Conservation (phyloP, 371 early-diverging fungal genomes). For the Mucor velutinosus region DNA sequence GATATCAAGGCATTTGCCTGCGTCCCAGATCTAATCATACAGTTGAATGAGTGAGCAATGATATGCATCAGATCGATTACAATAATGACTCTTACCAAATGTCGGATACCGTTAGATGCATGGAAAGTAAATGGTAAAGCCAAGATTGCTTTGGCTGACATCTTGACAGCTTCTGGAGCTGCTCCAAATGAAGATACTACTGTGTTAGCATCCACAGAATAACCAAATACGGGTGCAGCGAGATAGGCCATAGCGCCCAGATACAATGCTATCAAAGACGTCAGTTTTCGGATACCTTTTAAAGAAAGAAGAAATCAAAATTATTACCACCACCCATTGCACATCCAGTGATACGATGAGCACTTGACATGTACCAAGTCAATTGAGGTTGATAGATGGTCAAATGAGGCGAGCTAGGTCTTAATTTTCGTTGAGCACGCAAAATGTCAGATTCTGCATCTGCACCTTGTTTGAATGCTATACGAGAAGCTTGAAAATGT, state of each 20-base stretch:
- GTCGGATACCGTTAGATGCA: constrained; percentile 76
- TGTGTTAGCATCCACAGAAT: constrained; percentile 58
- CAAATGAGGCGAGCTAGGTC: constrained; percentile 78
- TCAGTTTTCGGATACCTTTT: too few relatives aligned
- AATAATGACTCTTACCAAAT: constrained; percentile 53
- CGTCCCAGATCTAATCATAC: constrained; percentile 71
- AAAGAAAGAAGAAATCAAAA: too few relatives aligned
- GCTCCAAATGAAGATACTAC: constrained; percentile 31
- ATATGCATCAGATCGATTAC: background rate
- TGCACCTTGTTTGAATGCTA: constrained; percentile 1
- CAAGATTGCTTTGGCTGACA: constrained; percentile 31
- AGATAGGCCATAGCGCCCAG: constrained; percentile 54
- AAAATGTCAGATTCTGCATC: constrained; percentile 27
- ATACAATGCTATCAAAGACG: constrained; percentile 50
- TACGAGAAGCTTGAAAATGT: background rate
- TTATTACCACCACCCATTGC: constrained; percentile 60
- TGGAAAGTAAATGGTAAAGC: constrained; percentile 76
- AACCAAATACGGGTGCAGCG: constrained; percentile 40
- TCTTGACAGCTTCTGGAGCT: constrained; percentile 15
- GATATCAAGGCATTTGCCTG: constrained; percentile 58
- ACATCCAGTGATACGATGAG: constrained; percentile 75
- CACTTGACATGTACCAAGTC: constrained; percentile 70
- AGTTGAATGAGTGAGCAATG: background rate
- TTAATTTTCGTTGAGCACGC: constrained; percentile 45
- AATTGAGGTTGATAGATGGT: constrained; percentile 83